Conservation (phyloP, 352 stramenopile species). For the Phytophthora podocarpi region DNA sequence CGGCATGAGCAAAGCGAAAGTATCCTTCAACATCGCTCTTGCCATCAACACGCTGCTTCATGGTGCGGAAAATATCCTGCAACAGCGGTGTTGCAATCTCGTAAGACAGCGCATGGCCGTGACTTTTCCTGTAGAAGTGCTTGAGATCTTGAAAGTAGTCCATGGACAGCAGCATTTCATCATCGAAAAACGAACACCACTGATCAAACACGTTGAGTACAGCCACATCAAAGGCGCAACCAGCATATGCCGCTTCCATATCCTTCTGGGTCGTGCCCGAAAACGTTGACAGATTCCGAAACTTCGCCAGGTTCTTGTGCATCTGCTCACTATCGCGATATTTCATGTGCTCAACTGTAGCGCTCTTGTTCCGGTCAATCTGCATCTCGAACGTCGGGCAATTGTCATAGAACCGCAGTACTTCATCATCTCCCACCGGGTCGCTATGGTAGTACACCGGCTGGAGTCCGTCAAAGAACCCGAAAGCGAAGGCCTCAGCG, state of each 20-base stretch:
- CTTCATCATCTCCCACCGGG: slow-evolving; percentile 57
- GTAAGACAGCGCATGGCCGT: slow-evolving; percentile 69
- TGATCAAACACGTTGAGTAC: slow-evolving; percentile 46
- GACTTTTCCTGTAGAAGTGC: slow-evolving; percentile 87
- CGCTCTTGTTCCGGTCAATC: slow-evolving; percentile 69
- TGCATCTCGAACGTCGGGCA: slow-evolving; percentile 61
- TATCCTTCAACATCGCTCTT: slow-evolving; percentile 52
- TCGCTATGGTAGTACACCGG: slow-evolving; percentile 60
- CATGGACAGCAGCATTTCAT: slow-evolving; percentile 73
- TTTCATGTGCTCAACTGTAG: slow-evolving; percentile 55
- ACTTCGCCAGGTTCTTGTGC: slow-evolving; percentile 51
- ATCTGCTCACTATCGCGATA: slow-evolving; percentile 65
- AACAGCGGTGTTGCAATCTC: slow-evolving; percentile 79
- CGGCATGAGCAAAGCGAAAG: slow-evolving; percentile 87
- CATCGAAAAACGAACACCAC: slow-evolving; percentile 76
- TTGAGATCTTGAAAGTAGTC: slow-evolving; percentile 90
- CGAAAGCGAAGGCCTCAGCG: slow-evolving; percentile 73
- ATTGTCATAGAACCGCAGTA: slow-evolving; percentile 87
- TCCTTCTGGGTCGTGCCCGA: slow-evolving; percentile 48
- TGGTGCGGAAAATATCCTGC: slow-evolving; percentile 62
- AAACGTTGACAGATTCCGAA: slow-evolving; percentile 40
- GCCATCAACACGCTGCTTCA: slow-evolving; percentile 49
- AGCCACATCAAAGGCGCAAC: slow-evolving; percentile 81
- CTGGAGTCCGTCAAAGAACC: slow-evolving; percentile 70
- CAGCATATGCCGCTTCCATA: slow-evolving; percentile 79